Evolutionary conservation across 176 grass and related monocot genomes (phyloP), one percentile per base, ranked within the genome.

Genomic region (Avena atlantica): DNA sequence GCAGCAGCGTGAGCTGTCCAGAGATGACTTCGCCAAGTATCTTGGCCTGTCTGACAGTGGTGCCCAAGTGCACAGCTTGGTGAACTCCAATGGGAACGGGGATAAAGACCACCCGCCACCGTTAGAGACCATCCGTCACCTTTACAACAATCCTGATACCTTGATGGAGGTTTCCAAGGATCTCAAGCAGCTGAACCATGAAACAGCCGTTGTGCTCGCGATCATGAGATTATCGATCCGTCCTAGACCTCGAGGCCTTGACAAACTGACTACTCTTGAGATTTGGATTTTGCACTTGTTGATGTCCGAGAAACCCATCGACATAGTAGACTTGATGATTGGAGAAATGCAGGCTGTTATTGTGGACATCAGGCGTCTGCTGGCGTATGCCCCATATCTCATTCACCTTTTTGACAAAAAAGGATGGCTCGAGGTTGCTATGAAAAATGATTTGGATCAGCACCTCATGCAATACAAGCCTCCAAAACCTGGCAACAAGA

Each of bases 231-330:
- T 49, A 23, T 49, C 70, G 5, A 24, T 74, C 10, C 44, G 42
- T 23, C 70, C 44, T 49, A 74, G 42, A 75, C 9, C 3, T 12
- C 17, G 17, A 27, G 23, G 70, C 10, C 4, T 0, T 0, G 20
- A 19, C 3, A 17, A 13, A 15, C 47, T 76, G 14, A 5, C 48
- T 25, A 17, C 47, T 27, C 21, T 75, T 76, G 73, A 76, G 23
- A 10, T 76, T 52, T 76, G 73, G 73, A 50, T 53, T 76, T 27
- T 76, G 48, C 73, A 76, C 73, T 53, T 76, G 73, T 76, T 76
- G 73, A 76, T 50, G 73, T 76, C 73, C 0, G 73, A 0, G 23
- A 4, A 76, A 14, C 24, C 7, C 29, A 14, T 76, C 0, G 48
- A 76, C 8, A 14, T 76, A 17, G 24, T 76, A 17, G 73, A 76